Conservation (phyloP, 768 basidiomycete genomes). For the Boletus reticuloceps region DNA sequence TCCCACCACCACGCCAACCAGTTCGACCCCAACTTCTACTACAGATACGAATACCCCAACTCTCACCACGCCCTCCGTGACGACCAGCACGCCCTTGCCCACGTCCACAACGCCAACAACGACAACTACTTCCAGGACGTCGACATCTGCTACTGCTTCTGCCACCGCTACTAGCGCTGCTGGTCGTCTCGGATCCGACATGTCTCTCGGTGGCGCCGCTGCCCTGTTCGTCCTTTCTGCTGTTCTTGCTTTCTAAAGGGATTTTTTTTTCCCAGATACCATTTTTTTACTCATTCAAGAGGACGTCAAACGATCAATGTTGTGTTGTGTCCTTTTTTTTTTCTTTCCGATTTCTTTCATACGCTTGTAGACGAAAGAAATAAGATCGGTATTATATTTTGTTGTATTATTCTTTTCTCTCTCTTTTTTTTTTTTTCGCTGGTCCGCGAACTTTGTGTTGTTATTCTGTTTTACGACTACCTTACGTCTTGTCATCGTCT, state of each 20-base stretch:
- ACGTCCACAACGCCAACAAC: not conserved
- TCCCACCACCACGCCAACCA: conserved; percentile 9
- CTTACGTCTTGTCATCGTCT: not conserved
- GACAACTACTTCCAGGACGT: conserved; percentile 11
- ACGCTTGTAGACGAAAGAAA: conserved; percentile 4
- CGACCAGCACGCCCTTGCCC: conserved; percentile 29
- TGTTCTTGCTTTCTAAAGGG: conserved; percentile 15
- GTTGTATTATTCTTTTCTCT: conserved; percentile 17
- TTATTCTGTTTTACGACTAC: not conserved
- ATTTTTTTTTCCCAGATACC: conserved; percentile 4
- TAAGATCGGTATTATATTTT: conserved; percentile 4
- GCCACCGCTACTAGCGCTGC: conserved; percentile 21
- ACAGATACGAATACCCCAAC: conserved; percentile 4
- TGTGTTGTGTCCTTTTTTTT: not conserved
- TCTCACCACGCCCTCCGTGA: conserved; percentile 26
- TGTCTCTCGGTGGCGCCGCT: conserved; percentile 19
- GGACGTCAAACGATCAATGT: conserved; percentile 5
- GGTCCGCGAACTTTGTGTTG: conserved; percentile 1
- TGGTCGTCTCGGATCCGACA: conserved; percentile 16
- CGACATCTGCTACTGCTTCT: conserved; percentile 12
- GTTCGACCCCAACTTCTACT: conserved; percentile 1
- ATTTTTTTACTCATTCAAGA: not conserved
- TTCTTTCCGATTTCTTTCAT: not conserved
- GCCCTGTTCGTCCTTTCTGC: conserved; percentile 23
- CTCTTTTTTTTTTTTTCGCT: not conserved